Evolutionary conservation across 352 stramenopile species (phyloP).

Genomic region (Phytophthora lateralis): DNA sequence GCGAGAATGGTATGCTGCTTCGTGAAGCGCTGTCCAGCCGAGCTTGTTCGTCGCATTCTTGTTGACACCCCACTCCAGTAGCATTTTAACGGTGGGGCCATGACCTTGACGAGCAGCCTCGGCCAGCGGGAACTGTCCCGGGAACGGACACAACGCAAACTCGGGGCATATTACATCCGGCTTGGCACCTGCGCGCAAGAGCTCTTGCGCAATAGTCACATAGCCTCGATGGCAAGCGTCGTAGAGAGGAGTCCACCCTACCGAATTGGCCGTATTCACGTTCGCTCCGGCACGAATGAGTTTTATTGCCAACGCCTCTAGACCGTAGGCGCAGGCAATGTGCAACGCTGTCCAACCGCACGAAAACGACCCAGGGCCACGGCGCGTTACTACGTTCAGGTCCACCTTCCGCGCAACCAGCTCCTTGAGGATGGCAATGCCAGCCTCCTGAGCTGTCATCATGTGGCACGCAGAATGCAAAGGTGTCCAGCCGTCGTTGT

Average conservation of each 20-base stretch:
- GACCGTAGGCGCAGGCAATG: slow-evolving; percentile 78
- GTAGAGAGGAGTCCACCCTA: slow-evolving; percentile 79
- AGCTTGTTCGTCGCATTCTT: slow-evolving; percentile 79
- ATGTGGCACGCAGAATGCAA: slow-evolving; percentile 80
- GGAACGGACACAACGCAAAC: slow-evolving; percentile 80
- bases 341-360: slow-evolving; percentile 81
- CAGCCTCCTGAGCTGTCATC: slow-evolving; percentile 70
- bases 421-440: slow-evolving; percentile 74
- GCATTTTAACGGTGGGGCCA: slow-evolving; percentile 61
- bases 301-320: slow-evolving; percentile 74
- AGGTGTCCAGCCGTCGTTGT: slow-evolving; percentile 83
- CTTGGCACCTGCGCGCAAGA: slow-evolving; percentile 70
- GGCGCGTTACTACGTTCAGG: slow-evolving; percentile 67
- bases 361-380: slow-evolving; percentile 75
- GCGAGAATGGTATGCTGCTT: slow-evolving; percentile 82
- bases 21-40: slow-evolving; percentile 81
- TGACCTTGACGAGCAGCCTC: slow-evolving; percentile 77
- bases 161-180: slow-evolving; percentile 74
- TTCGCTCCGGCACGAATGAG: slow-evolving; percentile 71
- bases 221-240: slow-evolving; percentile 82
- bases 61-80: slow-evolving; percentile 81
- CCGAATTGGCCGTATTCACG: slow-evolving; percentile 72
- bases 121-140: slow-evolving; percentile 65
- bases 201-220: slow-evolving; percentile 55
- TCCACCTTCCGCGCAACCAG: slow-evolving; percentile 61